Conservation (phyloP, 345 rosid genomes). For the Eucalyptus shirleyi region DNA sequence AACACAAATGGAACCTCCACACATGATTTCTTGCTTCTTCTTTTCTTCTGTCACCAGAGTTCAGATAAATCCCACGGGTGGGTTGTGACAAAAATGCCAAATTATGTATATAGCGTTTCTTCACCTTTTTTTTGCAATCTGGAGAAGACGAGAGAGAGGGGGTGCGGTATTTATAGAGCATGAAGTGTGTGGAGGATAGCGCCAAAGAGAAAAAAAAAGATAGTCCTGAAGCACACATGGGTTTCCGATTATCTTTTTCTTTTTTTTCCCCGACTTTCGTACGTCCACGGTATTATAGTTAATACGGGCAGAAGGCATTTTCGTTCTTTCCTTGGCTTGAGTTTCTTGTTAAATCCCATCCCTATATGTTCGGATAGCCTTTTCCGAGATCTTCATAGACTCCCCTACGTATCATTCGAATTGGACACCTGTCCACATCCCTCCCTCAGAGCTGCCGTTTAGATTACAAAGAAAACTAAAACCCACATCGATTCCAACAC, state of each 20-base stretch:
- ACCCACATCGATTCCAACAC: neutral
- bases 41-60: neutral
- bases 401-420: neutral
- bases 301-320: neutral
- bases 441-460: neutral
- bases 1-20: neutral
- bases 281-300: neutral
- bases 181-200: neutral
- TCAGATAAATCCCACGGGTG: neutral
- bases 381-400: neutral
- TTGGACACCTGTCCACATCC: neutral
- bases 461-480: neutral
- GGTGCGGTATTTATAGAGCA: neutral
- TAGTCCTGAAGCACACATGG: neutral
- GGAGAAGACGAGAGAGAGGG: neutral
- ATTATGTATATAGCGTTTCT: neutral
- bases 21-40: neutral
- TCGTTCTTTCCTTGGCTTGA: neutral
- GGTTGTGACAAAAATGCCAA: neutral
- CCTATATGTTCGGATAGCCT: neutral
- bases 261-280: neutral
- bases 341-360: neutral
- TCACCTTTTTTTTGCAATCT: neutral
- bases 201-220: neutral
- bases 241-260: neutral